Evolutionary conservation across 2,329 filamentous ascomycete species (phyloP).

Genomic region (Sarocladium brachiariae): DNA sequence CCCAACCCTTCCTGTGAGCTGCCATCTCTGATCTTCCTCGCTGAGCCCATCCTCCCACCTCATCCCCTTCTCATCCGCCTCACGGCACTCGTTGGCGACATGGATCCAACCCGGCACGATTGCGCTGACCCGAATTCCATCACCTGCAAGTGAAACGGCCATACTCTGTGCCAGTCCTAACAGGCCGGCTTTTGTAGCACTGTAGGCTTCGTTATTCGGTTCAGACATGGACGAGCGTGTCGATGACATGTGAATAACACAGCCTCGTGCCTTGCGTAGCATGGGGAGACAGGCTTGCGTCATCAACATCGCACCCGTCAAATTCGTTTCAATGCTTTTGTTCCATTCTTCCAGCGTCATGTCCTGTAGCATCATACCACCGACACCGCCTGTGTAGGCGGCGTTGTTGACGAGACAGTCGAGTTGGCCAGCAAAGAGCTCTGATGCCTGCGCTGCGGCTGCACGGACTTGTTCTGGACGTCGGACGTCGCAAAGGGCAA

Average conservation of each 20-base stretch:
- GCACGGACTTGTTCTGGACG: slow-evolving; percentile 22
- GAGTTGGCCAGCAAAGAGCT: slow-evolving; percentile 27
- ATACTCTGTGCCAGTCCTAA: slow-evolving; percentile 42
- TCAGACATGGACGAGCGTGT: slow-evolving; percentile 43
- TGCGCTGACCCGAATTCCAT: slow-evolving; percentile 39
- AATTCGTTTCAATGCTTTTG: slow-evolving; percentile 27
- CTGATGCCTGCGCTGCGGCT: slow-evolving; percentile 21
- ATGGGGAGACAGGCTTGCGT: slow-evolving; percentile 22
- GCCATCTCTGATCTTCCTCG: slow-evolving; percentile 39
- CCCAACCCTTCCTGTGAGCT: slow-evolving; percentile 42
- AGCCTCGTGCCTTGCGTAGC: slow-evolving; percentile 18
- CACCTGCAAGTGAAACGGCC: slow-evolving; percentile 35
- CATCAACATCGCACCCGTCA: slow-evolving; percentile 28
- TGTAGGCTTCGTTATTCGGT: slow-evolving; percentile 41
- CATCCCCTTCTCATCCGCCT: slow-evolving; percentile 27
- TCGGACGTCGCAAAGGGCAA: slow-evolving; percentile 25
- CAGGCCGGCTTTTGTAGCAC: slow-evolving; percentile 42
- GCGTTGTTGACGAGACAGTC: slow-evolving; percentile 37
- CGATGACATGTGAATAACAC: slow-evolving; percentile 40
- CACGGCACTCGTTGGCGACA: slow-evolving; percentile 30
- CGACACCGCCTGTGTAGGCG: slow-evolving; percentile 28
- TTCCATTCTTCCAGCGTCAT: slow-evolving; percentile 32
- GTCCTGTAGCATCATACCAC: slow-evolving; percentile 20
- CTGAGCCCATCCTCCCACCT: slow-evolving; percentile 39
- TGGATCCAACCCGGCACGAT: slow-evolving; percentile 47